phyloP scores from a whole-genome alignment of 2,329 filamentous ascomycete genomes.

The Cladosporium sp. region DNA sequence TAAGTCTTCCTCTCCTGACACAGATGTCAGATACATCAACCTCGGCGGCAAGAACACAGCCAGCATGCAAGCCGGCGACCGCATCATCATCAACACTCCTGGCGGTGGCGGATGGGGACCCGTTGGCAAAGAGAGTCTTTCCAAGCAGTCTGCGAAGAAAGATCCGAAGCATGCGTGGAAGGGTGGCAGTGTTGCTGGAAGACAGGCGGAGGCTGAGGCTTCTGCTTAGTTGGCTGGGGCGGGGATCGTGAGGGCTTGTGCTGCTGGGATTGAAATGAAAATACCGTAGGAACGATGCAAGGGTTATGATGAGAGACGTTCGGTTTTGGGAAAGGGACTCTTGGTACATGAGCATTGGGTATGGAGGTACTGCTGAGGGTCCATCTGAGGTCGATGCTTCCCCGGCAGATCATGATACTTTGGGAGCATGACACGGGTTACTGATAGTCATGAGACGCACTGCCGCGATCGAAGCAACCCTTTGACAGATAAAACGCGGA shows the following conservation, averaged over 20 bases:
- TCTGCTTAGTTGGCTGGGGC: slow-evolving; percentile 33
- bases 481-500: too few relatives aligned
- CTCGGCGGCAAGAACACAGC: slow-evolving; percentile 79
- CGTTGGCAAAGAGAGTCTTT: slow-evolving; percentile 57
- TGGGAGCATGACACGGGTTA: too few relatives aligned
- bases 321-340: background rate
- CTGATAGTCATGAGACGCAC: too few relatives aligned
- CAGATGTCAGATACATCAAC: slow-evolving; percentile 62
- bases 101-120: slow-evolving; percentile 77
- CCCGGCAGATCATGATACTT: too few relatives aligned
- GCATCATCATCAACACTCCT: slow-evolving; percentile 75
- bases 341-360: too few relatives aligned
- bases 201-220: slow-evolving; percentile 55
- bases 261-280: too few relatives aligned
- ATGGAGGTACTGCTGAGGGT: too few relatives aligned
- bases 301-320: background rate
- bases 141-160: slow-evolving; percentile 38
- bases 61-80: slow-evolving; percentile 71
- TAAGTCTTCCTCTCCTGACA: slow-evolving; percentile 22
- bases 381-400: too few relatives aligned
- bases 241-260: too few relatives aligned
- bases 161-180: slow-evolving; percentile 64
- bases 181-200: slow-evolving; percentile 58
- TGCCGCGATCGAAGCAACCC: too few relatives aligned
- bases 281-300: background rate